These are phyloP conservation scores for Solanum chiquidenum DNA, from an alignment of 257 asterid species.

Conservation along the genomic window DNA sequence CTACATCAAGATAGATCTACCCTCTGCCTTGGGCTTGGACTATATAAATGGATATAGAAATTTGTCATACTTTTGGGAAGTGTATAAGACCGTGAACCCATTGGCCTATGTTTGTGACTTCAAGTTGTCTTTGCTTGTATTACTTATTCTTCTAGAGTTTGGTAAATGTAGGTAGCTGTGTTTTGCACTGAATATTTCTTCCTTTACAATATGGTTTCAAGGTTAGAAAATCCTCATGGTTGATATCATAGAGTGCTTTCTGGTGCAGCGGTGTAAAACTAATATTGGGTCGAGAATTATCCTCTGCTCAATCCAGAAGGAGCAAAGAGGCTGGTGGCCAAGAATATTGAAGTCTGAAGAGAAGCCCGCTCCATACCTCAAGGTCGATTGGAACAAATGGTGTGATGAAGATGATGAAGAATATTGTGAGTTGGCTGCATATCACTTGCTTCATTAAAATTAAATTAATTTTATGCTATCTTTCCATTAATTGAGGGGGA, in stretches of 20 bases:
- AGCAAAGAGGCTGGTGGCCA: constrained; percentile 75
- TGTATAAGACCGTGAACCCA: background rate
- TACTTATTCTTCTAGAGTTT: background rate
- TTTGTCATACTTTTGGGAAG: background rate
- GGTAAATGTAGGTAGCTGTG: background rate
- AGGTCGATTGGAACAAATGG: constrained; percentile 94
- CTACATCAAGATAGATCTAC: background rate
- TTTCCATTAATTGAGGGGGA: background rate
- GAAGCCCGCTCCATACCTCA: constrained; percentile 73
- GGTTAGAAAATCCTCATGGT: background rate
- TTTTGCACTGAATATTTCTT: background rate
- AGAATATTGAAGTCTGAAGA: constrained; percentile 67
- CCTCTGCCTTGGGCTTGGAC: background rate
- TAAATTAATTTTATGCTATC: background rate
- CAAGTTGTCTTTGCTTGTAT: background rate
- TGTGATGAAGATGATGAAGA: constrained; percentile 85
- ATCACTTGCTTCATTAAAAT: background rate
- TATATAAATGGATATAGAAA: background rate
- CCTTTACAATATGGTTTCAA: background rate
- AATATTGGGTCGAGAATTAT: constrained; percentile 65
- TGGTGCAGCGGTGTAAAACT: constrained; percentile 68
- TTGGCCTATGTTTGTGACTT: background rate
- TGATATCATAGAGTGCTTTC: background rate
- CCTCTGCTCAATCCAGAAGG: constrained; percentile 59
- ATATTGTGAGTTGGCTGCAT: constrained; percentile 44